Evolutionary conservation across 192 early-diverging fungal genomes (phyloP), one percentile per base, ranked within the genome.

Genomic region (Jimgerdemannia lactiflua): DNA sequence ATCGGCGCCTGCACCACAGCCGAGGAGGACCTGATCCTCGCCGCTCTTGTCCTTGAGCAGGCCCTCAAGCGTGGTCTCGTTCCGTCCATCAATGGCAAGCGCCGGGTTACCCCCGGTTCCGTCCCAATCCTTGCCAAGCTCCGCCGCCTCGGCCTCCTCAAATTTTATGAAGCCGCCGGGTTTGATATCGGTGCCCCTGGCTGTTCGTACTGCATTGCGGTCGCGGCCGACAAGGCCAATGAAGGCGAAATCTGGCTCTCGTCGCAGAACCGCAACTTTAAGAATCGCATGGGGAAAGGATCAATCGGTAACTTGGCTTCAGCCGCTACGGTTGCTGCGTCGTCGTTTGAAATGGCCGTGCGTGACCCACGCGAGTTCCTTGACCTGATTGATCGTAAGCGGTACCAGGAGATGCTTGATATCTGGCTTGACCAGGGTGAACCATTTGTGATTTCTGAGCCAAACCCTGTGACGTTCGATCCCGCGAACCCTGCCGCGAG

Each of bases 241-340:
- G 92, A 92, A 59, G 93, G 93, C 54, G 92, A 94, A 79, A 87
- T 94, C 11, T 94, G 93, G 93, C 84, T 94, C 71, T 91, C 89
- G 78, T 93, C 92, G 71, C 93, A 94, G 86, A 94, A 94, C 88
- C 88, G 93, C 76, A 94, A 94, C 80, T 94, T 94, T 79, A 91
- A 90, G 84, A 94, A 94, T 83, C 89, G 93, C 74, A 94, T 94
- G 93, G 93, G 93, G 39, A 90, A 91, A 69, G 93, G 93, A 66
- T 89, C 90, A 43, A 94, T 94, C 69, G 93, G 86, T 70, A 94
- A 94, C 82, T 84, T 94, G 43, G 87, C 89, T 20, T 93, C 92
- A 18, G 93, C 93, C 14, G 91, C 93, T 63, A 93, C 92, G 11
- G 93, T 94, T 18, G 93, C 93, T 19, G 93, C 92, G 3, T 94